A percentile compares a stretch with the other conserved stretches of the same genome.
Conservation (phyloP, 257 asterid genomes). For the Catharanthus roseus region DNA sequence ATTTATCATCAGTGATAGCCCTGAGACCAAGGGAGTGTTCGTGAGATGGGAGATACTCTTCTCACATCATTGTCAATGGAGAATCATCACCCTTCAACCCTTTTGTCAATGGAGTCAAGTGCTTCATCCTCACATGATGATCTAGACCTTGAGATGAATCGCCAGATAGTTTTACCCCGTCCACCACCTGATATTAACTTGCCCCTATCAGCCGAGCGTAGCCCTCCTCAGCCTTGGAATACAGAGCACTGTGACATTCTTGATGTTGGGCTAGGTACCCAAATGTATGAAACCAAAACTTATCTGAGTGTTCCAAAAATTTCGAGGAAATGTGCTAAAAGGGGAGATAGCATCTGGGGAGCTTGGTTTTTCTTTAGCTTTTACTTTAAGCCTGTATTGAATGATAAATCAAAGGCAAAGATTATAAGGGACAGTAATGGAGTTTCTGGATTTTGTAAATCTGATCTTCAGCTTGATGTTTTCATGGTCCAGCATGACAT, state of each 20-base stretch:
- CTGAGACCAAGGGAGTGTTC: conserved; percentile 17
- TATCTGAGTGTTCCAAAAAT: conserved; percentile 51
- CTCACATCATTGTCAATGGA: conserved; percentile 67
- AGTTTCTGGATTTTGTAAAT: conserved; percentile 68
- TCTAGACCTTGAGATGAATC: conserved; percentile 71
- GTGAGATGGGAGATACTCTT: conserved; percentile 67
- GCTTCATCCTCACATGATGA: conserved; percentile 77
- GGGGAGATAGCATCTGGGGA: conserved; percentile 92
- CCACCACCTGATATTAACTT: conserved; percentile 93
- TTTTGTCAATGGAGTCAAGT: conserved; percentile 88
- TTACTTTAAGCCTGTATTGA: conserved; percentile 78
- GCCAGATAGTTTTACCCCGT: conserved; percentile 53
- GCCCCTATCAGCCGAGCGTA: conserved; percentile 71
- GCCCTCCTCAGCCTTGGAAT: conserved; percentile 75
- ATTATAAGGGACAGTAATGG: conserved; percentile 70
- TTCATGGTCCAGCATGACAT: conserved; percentile 97
- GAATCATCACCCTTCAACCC: conserved; percentile 90
- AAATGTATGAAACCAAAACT: conserved; percentile 57
- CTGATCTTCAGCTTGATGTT: conserved; percentile 72
- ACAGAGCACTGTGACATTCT: conserved; percentile 65
- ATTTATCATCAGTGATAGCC: conserved; percentile 14
- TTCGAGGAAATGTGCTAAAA: conserved; percentile 63
- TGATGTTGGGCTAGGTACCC: conserved; percentile 77
- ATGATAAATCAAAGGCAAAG: conserved; percentile 76
- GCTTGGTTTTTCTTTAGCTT: conserved; percentile 97